Base-by-base conservation (phyloP, 345 rosid species). In the Eutrema heterophyllum region DNA sequence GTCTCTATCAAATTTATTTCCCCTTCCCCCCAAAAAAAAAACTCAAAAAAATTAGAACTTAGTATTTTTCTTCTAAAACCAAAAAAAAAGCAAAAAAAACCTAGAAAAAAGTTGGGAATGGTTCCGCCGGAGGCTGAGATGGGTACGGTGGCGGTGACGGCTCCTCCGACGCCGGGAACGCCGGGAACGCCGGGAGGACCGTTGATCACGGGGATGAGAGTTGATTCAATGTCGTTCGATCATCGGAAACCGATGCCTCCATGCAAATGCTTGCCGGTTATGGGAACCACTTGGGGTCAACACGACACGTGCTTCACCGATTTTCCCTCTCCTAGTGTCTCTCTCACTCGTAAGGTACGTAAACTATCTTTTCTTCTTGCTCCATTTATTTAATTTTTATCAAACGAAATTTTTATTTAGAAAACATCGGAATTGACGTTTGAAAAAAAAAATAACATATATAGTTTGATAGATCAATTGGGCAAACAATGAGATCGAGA, bases 111-210 rank as follows among this genome's bases (percentile, higher is more conserved):
- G 7, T 36, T 13, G 18, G 38, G 3, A 39, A 73, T 52, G 67
- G 29, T 53, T 78, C 58, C 58, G 11, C 77, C 72, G 7, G 80
- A 77, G 35, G 57, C 43, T 49, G 80, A 77, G 33, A 4, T 49
- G 35, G 58, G 74, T 33, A 41, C 35, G 61, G 84, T 83, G 86
- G 70, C 84, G 15, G 93, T 80, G 33, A 46, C 68, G 29, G 71
- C 83, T 52, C 89, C 73, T 6, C 87, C 97, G 6, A 87, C 99
- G 5, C 99, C 97, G 68, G 88, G 91, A 1, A 94, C 98, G 4
- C 97, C 97, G 44, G 98, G 96, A 56, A 90, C 97, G 11, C 97
- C 97, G 13, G 97, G 97, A 58, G 95, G 97, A 29, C 96, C 99
- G 27, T 76, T 95, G 79, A 85, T 95, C 51, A 61, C 96, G 24